A percentile compares a stretch with the other conserved stretches of the same genome.
phyloP scores from a whole-genome alignment of 805 yeast species.

The Diddensiella caesifluorescens region DNA sequence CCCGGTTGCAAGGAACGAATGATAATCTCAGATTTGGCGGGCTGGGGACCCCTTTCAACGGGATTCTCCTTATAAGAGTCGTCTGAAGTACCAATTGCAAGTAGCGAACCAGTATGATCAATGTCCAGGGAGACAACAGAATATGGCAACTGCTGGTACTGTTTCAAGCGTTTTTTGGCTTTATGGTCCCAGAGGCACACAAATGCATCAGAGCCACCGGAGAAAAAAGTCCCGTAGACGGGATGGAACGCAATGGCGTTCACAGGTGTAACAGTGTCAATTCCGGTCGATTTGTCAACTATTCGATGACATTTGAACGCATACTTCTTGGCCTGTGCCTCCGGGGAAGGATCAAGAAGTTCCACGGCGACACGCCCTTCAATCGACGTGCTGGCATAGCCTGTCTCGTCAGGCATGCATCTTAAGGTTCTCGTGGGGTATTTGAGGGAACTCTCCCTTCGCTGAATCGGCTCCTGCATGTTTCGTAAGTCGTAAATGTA shows the following conservation, averaged over 20 bases:
- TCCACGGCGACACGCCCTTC: slow-evolving; percentile 81
- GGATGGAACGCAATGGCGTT: slow-evolving; percentile 44
- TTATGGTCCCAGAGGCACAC: slow-evolving; percentile 49
- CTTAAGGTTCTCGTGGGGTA: slow-evolving; percentile 56
- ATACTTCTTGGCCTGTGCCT: slow-evolving; percentile 44
- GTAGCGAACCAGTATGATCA: slow-evolving; percentile 28
- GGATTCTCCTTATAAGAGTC: slow-evolving; percentile 41
- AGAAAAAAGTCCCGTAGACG: slow-evolving; percentile 37
- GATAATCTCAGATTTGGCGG: slow-evolving; percentile 7
- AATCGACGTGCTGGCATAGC: slow-evolving; percentile 68
- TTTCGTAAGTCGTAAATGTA: slow-evolving; percentile 55
- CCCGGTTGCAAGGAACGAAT: slow-evolving; percentile 5
- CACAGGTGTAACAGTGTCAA: slow-evolving; percentile 51
- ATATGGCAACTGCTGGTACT: slow-evolving; percentile 34
- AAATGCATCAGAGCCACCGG: slow-evolving; percentile 49
- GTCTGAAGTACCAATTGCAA: slow-evolving; percentile 47
- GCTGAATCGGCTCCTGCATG: slow-evolving; percentile 40
- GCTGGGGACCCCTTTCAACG: slow-evolving; percentile 8
- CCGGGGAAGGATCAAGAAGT: slow-evolving; percentile 48
- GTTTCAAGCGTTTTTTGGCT: slow-evolving; percentile 40
- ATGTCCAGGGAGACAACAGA: slow-evolving; percentile 41
- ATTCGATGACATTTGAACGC: slow-evolving; percentile 78
- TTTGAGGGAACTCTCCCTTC: slow-evolving; percentile 59
- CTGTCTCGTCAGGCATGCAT: slow-evolving; percentile 46
- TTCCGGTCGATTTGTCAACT: slow-evolving; percentile 28